Evolutionary conservation across 2,329 filamentous ascomycete genomes (phyloP).

Genomic region (Aspergillus novoparasiticus): DNA sequence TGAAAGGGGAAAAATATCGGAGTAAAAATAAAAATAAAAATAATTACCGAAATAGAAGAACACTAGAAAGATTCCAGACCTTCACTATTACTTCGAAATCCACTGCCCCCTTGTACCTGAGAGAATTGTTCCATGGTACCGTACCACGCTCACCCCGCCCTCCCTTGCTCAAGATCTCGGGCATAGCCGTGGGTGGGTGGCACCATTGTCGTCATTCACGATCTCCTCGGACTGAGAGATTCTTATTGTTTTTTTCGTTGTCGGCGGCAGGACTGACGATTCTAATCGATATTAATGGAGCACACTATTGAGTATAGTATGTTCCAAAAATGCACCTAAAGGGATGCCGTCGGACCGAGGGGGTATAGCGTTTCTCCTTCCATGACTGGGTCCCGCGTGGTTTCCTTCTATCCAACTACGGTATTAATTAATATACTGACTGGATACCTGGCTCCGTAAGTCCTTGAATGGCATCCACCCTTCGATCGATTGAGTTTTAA

Average conservation of each 20-base stretch:
- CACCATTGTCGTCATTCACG: conserved; percentile 21
- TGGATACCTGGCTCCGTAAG: background rate
- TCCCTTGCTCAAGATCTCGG: conserved; percentile 31
- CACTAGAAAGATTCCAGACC: conserved; percentile 1
- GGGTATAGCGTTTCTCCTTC: background rate
- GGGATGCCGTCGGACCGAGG: background rate
- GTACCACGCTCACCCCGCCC: conserved; percentile 26
- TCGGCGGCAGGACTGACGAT: background rate
- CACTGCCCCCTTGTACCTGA: conserved; percentile 15
- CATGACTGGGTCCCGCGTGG: background rate
- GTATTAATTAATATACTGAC: background rate
- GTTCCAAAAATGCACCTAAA: conserved; percentile 6
- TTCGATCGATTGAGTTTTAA: conserved; percentile 16
- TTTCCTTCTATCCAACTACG: background rate
- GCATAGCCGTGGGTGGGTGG: conserved; percentile 26
- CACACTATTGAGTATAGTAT: conserved; percentile 11
- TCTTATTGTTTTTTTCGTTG: conserved; percentile 6
- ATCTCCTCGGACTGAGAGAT: conserved; percentile 4
- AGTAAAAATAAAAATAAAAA: conserved; percentile 11
- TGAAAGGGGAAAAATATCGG: background rate
- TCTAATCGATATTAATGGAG: conserved; percentile 2
- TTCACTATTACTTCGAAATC: background rate
- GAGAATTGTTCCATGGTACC: conserved; percentile 26
- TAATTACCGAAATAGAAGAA: conserved; percentile 10
- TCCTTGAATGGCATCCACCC: background rate